These are phyloP conservation scores for Fusarium continuum DNA, from an alignment of 2,329 filamentous ascomycete species.

Conservation along the genomic window DNA sequence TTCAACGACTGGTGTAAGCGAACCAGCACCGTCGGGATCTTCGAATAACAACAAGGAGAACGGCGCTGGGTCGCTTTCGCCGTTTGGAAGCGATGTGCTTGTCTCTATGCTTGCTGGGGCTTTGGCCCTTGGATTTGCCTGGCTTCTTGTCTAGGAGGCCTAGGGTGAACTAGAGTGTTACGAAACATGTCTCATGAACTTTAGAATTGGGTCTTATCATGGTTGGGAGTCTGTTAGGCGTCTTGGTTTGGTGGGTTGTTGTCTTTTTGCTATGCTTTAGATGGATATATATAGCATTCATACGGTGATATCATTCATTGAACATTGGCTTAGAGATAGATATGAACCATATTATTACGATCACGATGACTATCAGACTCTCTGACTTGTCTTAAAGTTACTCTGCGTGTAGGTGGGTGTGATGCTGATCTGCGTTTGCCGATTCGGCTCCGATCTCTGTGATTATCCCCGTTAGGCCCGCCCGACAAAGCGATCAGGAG, in stretches of 20 bases:
- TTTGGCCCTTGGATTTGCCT: slow-evolving; percentile 28
- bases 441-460: slow-evolving; percentile 33
- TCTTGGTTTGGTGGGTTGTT: neutral
- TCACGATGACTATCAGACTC: neutral
- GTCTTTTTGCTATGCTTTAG: no score
- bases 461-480: slow-evolving; percentile 34
- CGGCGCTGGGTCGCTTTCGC: slow-evolving; percentile 17
- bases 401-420: neutral
- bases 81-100: neutral
- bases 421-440: slow-evolving; percentile 13
- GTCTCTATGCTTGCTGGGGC: slow-evolving; percentile 16
- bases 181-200: neutral
- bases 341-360: neutral
- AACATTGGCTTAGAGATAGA: neutral
- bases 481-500: slow-evolving; percentile 6
- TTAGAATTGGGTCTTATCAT: neutral
- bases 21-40: slow-evolving; percentile 44
- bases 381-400: neutral
- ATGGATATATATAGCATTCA: neutral
- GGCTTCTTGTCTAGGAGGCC: slow-evolving; percentile 23
- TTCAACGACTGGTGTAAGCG: slow-evolving; percentile 59
- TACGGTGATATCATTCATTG: neutral
- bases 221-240: neutral
- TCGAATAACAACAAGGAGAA: slow-evolving; percentile 6
- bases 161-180: neutral